Evolutionary conservation across 352 stramenopile genomes (phyloP).

Genomic region (Blastocystis sp.): DNA sequence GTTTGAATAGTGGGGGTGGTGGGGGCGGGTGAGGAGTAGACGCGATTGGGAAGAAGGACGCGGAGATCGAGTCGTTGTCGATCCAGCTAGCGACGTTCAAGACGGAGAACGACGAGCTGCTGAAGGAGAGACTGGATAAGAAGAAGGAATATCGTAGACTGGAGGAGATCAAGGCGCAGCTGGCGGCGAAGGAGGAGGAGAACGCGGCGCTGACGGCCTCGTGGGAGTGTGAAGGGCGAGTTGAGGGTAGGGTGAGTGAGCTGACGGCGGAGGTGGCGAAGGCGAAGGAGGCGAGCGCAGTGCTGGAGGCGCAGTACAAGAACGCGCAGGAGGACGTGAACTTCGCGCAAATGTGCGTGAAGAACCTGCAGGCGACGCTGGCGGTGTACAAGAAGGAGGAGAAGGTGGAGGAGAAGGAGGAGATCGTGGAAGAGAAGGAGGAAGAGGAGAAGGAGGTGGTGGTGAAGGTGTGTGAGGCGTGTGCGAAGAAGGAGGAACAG

Average conservation of each 20-base stretch:
- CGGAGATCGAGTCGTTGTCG: conserved; percentile 74
- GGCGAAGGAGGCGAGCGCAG: conserved; percentile 73
- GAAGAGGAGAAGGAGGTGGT: conserved; percentile 7
- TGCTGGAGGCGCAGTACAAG: conserved; percentile 73
- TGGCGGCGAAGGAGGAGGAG: conserved; percentile 72
- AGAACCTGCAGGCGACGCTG: conserved; percentile 76
- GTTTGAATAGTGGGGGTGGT: not conserved
- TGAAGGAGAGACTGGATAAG: conserved; percentile 75
- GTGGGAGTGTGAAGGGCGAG: conserved; percentile 72
- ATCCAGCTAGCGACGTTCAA: conserved; percentile 74
- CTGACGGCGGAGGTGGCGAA: conserved; percentile 72
- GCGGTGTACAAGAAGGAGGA: conserved; percentile 31
- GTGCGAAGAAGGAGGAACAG: not conserved
- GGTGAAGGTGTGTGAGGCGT: not conserved
- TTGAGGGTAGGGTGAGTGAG: conserved; percentile 51
- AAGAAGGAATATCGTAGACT: conserved; percentile 74
- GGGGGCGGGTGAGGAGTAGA: not conserved
- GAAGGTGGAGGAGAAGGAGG: not conserved
- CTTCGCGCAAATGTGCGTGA: conserved; percentile 74
- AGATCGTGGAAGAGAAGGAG: not conserved
- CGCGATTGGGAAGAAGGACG: conserved; percentile 69
- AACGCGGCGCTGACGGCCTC: conserved; percentile 40
- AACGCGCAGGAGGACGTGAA: conserved; percentile 75
- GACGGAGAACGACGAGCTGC: conserved; percentile 76
- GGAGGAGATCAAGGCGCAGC: conserved; percentile 73